phyloP scores from a whole-genome alignment of 2,329 filamentous ascomycete genomes.

The Daldinia sp. region DNA sequence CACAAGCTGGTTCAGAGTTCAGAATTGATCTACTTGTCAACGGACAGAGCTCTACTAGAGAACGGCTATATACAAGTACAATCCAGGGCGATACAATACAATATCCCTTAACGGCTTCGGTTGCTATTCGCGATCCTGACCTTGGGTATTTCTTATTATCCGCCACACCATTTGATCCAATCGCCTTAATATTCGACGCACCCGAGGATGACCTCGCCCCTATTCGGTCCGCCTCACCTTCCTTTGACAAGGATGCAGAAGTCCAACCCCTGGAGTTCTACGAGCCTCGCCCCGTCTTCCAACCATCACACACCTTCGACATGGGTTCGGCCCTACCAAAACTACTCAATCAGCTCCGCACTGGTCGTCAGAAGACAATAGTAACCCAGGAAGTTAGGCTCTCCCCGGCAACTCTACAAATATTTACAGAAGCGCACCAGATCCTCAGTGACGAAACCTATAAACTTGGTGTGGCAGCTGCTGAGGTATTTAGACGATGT shows the following conservation, averaged over 20 bases:
- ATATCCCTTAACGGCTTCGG: slow-evolving; percentile 61
- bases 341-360: slow-evolving; percentile 64
- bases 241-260: slow-evolving; percentile 53
- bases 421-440: slow-evolving; percentile 77
- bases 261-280: slow-evolving; percentile 61
- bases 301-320: slow-evolving; percentile 68
- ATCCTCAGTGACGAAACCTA: slow-evolving; percentile 75
- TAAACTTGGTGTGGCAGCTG: slow-evolving; percentile 71
- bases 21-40: slow-evolving; percentile 67
- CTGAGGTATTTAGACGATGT: slow-evolving; percentile 77
- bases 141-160: slow-evolving; percentile 71
- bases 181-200: slow-evolving; percentile 66
- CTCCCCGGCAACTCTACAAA: slow-evolving; percentile 73
- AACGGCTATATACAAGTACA: slow-evolving; percentile 65
- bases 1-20: slow-evolving; percentile 67
- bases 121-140: slow-evolving; percentile 66
- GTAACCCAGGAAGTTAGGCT: slow-evolving; percentile 74
- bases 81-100: slow-evolving; percentile 53
- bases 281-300: slow-evolving; percentile 72
- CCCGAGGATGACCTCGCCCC: slow-evolving; percentile 61
- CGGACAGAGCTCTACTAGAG: slow-evolving; percentile 63
- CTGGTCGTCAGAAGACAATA: slow-evolving; percentile 66
- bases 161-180: slow-evolving; percentile 64
- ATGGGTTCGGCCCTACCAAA: slow-evolving; percentile 63
- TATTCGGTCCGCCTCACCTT: slow-evolving; percentile 54